phyloP scores from a whole-genome alignment of 495 filamentous ascomycete species.

The Endocarpon pusillum region DNA sequence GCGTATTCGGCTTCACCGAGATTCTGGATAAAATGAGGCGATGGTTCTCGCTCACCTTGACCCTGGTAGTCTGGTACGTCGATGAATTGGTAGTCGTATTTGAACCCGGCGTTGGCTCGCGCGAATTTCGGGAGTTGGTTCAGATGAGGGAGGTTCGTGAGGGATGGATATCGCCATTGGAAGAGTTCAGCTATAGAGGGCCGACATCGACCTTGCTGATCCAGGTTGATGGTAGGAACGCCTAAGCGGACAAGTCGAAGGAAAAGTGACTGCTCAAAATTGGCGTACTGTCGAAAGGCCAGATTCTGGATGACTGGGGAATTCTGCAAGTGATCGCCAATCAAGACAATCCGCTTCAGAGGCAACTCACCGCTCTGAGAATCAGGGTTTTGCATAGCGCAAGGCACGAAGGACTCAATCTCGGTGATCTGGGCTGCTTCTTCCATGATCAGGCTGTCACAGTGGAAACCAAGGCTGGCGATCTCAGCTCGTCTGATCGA shows the following conservation, averaged over 20 bases:
- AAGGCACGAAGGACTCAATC: slow-evolving; percentile 88
- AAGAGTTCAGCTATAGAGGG: slow-evolving; percentile 79
- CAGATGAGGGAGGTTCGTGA: slow-evolving; percentile 66
- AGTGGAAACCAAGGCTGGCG: slow-evolving; percentile 78
- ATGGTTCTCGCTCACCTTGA: slow-evolving; percentile 71
- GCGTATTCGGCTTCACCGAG: slow-evolving; percentile 93
- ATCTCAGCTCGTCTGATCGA: slow-evolving; percentile 96
- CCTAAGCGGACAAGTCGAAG: slow-evolving; percentile 76
- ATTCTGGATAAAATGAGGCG: slow-evolving; percentile 96
- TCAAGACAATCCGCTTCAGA: slow-evolving; percentile 77
- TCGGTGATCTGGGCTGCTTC: slow-evolving; percentile 97
- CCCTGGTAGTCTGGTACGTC: slow-evolving; percentile 90
- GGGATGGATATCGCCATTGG: slow-evolving; percentile 75
- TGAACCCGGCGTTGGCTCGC: slow-evolving; percentile 78
- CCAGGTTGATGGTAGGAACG: slow-evolving; percentile 75
- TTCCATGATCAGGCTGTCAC: slow-evolving; percentile 97
- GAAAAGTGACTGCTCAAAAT: slow-evolving; percentile 91
- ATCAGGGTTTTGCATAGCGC: slow-evolving; percentile 60
- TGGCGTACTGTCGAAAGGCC: slow-evolving; percentile 90
- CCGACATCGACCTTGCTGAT: slow-evolving; percentile 80
- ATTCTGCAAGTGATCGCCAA: slow-evolving; percentile 93
- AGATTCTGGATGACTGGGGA: slow-evolving; percentile 89
- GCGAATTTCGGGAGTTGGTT: slow-evolving; percentile 51
- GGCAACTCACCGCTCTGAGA: slow-evolving; percentile 53
- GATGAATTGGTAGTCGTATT: slow-evolving; percentile 93